Evolutionary conservation across 2,329 filamentous ascomycete genomes (phyloP), one percentile per base, ranked within the genome.

Genomic region (Fusarium sacchari): DNA sequence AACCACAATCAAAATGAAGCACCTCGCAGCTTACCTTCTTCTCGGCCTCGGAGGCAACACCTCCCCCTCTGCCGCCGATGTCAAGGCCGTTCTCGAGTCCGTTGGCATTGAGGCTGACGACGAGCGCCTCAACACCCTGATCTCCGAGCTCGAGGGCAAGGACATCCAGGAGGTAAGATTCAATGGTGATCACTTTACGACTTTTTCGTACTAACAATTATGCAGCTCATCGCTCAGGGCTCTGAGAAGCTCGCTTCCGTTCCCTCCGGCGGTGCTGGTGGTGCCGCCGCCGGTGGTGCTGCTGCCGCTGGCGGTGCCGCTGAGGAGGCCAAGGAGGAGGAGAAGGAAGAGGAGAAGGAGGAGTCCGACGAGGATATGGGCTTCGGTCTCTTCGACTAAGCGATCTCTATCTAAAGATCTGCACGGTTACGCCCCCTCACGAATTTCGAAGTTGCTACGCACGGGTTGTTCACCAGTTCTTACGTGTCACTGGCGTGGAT

Each of bases 1-100:
- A 85, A 83, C 71, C 70, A 79, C 81, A 76, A 80, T 81, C 85
- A 97, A 92, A 94, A 98, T 99, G 96, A 98, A 99, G 95, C 93
- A 98, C 89, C 93, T 99, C 89, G 96, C 96, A 85, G 96, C 96
- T 85, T 98, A 97, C 92, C 95, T 99, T 84, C 96, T 99, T 84
- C 94, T 98, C 86, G 88, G 88, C 88, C 93, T 98, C 80, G 96
- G 90, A 85, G 96, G 96, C 88, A 98, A 98, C 91, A 85, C 90
- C 88, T 91, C 91, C 76, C 96, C 96, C 81, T 95, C 93, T 77
- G 94, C 93, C 81, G 85, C 86, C 78, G 95, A 98, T 84, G 88
- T 99, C 90, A 96, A 94, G 89, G 84, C 83, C 75, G 95, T 99
- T 81, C 94, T 99, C 84, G 91, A 91, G 82, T 94, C 96, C 79